Evolutionary conservation across 2,329 filamentous ascomycete species (phyloP), one percentile per base, ranked within the genome.

Genomic region (Diaporthe vexans): DNA sequence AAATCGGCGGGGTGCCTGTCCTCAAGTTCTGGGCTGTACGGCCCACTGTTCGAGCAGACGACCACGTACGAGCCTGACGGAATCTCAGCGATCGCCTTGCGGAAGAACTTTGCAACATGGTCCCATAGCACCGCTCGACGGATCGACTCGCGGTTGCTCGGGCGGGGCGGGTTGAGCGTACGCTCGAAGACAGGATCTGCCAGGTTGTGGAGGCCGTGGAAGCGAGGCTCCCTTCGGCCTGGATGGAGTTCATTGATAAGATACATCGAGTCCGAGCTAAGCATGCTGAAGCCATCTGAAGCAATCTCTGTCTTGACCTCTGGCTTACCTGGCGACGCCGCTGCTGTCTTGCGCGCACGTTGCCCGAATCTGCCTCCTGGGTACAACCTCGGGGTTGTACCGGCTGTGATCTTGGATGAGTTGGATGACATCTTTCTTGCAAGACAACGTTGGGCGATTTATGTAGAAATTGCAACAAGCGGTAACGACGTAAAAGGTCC

Each of bases 21-120:
- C 40, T 63, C 59, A 24, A 63, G 33, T 1, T 48, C 40, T 0
- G 59, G 17, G 2, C 46, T 48, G 19, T 63, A 63, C 0, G 59
- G 59, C 6, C 59, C 59, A 9, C 59, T 63, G 24, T 63, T 63
- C 2, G 59, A 63, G 26, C 59, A 63, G 40, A 63, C 59, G 13
- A 33, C 59, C 24, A 63, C 59, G 10, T 63, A 63, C 7, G 59
- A 63, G 17, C n/a, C n/a, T 15, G 40, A 15, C 0, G 59, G 59
- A 4, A 63, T 63, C 17, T 2, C 24, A 24, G 59, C 59, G 17
- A 63, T 4, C 1, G 59, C 59, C 10, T 26, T 19, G 17, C 40
- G 40, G 10, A 48, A 63, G 8, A 24, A 15, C 2, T 46, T 17
- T 1, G 40, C 40, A 4, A 63, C 59, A 1, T 63, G 11, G 11